Conservation (phyloP, 1,139 yeast genomes). For the Blastobotrys niveus region DNA sequence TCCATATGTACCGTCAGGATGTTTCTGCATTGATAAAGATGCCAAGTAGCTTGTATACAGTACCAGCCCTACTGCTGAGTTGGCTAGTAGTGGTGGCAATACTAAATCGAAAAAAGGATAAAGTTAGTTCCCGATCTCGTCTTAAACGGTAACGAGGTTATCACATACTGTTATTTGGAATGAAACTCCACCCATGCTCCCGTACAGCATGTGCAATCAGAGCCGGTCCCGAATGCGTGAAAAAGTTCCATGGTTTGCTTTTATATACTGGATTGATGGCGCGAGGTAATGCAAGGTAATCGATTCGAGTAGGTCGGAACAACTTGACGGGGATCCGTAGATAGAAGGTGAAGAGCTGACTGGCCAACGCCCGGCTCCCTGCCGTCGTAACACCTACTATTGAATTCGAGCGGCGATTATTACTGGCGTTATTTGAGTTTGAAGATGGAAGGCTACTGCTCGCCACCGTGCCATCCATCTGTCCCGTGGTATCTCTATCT, state of each 20-base stretch:
- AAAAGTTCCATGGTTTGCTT: slow-evolving; percentile 55
- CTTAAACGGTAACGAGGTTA: too few species aligned
- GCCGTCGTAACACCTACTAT: slow-evolving; percentile 67
- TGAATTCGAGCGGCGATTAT: too few species aligned
- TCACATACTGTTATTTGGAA: slow-evolving; percentile 68
- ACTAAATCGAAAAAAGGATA: slow-evolving; percentile 30
- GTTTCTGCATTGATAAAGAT: slow-evolving; percentile 29
- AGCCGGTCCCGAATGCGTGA: slow-evolving; percentile 72
- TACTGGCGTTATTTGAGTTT: too few species aligned
- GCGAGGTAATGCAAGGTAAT: slow-evolving; percentile 38
- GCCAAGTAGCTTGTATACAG: slow-evolving; percentile 73
- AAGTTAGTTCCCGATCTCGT: too few species aligned
- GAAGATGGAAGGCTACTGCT: not conserved
- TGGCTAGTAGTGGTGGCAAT: slow-evolving; percentile 81
- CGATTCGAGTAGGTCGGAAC: slow-evolving; percentile 86
- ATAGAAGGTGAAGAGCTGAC: slow-evolving; percentile 72
- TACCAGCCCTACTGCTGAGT: slow-evolving; percentile 80
- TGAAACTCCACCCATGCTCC: slow-evolving; percentile 79
- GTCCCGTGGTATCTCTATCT: too few species aligned
- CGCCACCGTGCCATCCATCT: not conserved
- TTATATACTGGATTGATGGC: slow-evolving; percentile 33
- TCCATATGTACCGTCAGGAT: slow-evolving; percentile 16
- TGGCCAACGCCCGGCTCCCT: slow-evolving; percentile 74
- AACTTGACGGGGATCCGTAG: slow-evolving; percentile 74
- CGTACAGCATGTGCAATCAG: slow-evolving; percentile 63